Base-by-base conservation (phyloP, 2,329 filamentous ascomycete species). In the Aspergillus clavatus region DNA sequence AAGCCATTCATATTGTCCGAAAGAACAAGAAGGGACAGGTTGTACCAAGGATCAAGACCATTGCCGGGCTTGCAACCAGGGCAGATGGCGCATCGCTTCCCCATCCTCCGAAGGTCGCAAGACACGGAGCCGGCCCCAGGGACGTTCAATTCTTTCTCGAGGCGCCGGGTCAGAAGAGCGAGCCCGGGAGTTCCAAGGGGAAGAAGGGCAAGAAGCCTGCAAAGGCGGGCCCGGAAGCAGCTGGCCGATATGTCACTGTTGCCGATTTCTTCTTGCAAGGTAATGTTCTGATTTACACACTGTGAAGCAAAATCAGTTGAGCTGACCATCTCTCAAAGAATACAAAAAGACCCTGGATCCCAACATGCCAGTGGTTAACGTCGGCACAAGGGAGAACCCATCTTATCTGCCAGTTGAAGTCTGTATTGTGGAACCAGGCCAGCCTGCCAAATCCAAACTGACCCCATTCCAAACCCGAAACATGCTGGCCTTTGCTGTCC, bases 401-500 rank as follows among this genome's bases (percentile, higher is more conserved):
- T 73, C 72, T 0, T 88, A 85, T 54, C 66, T 87, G 28, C 85
- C 86, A 0, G 77, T 80, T 0, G 84, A 90, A 60, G 69, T 82
- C 5, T 82, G 86, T 50, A 64, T 70, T 3, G 75, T 93, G 2
- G 60, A 81, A 7, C 73, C 78, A 1, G 86, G 85, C 0, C 87
- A 93, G 58, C 65, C 77, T 0, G 74, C 82, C 18, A 79, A 77
- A 29, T 69, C 76, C 3, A 81, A 82, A 55, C 71, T 90, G 12
- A 74, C 63, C 0, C 70, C 75, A 0, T 64, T 72, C 0, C 84
- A 91, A 58, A 86, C 84, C 0, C 72, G 76, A 0, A 58, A 69
- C 0, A 90, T 93, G 87, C 81, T 91, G 37, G 68, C 69, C 0
- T 87, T 88, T 60, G 84, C 88, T 1, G 87, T 84, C 45, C 78